Base-by-base conservation (phyloP, 2,329 filamentous ascomycete species). In the Colletotrichum trifolii region DNA sequence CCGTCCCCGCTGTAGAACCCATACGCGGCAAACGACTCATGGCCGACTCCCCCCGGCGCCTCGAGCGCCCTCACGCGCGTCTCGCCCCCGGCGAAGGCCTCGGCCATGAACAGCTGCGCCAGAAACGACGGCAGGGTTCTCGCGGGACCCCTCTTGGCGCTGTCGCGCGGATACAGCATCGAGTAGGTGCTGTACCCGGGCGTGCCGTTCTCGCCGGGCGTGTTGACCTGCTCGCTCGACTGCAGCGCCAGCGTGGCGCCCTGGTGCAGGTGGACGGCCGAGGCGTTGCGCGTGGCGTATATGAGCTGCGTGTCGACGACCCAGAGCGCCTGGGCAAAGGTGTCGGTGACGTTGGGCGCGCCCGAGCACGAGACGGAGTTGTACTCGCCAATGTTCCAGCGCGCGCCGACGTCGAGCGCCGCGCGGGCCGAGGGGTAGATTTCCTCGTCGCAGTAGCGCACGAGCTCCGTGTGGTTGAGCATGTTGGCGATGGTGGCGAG, bases 361-460 rank as follows among this genome's bases (percentile, higher is more conserved):
- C 78, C 78, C n/a, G 71, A 73, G 65, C 78, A 80, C 6, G 77
- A 74, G 52, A 80, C 76, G 5, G 74, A 76, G 71, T 79, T 80
- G 69, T 77, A 78, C 64, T 80, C 78, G 42, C 77, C 78, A 13
- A 79, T 73, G 50, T 73, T 54, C 68, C 68, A 69, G 12, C 36
- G 54, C 43, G 42, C 57, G 13, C 68, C 67, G 5, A 35, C 64
- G 69, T 80, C 77, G 1, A 80, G 72, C 6, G 53, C 58, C 2
- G 67, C 60, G 13, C 74, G 74, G 36, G 79, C 69, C 15, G 67
- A 64, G 9, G 73, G 71, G 64, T 78, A 73, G 54, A 79, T 70
- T 43, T 64, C 62, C 17, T 60, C 62, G 50, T 64, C 62, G 57
- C 56, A 60, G 57, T 64, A 64, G 7, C 62, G 62, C n/a, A 40